Conservation (phyloP, 805 yeast species). For the Metschnikowia noctiluminum region DNA sequence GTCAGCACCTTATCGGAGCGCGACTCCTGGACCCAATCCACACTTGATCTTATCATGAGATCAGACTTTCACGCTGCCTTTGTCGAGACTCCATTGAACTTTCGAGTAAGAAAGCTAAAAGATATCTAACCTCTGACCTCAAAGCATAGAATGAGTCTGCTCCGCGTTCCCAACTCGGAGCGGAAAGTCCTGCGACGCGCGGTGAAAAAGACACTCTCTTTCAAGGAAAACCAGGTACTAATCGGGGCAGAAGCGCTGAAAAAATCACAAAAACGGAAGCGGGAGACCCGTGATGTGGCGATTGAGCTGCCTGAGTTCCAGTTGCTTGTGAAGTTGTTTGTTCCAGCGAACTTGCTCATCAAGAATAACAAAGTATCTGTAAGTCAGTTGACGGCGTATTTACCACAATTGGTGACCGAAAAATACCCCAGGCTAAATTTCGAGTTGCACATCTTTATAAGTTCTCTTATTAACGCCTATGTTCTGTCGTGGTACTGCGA, state of each 20-base stretch:
- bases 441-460: constrained; percentile 36
- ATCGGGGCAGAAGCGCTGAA: constrained; percentile 10
- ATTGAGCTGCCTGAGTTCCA: constrained; percentile 47
- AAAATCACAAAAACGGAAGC: neutral
- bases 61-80: too few relatives aligned
- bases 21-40: too few relatives aligned
- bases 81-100: too few relatives aligned
- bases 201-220: constrained; percentile 6
- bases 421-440: constrained; percentile 25
- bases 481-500: constrained; percentile 19
- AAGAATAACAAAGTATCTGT: constrained; percentile 27
- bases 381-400: constrained; percentile 24
- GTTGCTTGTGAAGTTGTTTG: constrained; percentile 31
- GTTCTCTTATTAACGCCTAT: constrained; percentile 22
- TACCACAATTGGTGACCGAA: constrained; percentile 27
- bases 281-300: constrained; percentile 30
- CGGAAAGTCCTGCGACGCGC: constrained; percentile 3
- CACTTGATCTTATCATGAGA: too few relatives aligned
- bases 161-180: neutral
- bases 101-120: too few relatives aligned
- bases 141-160: neutral
- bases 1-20: too few relatives aligned
- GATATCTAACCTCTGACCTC: too few relatives aligned
- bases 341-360: constrained; percentile 32
- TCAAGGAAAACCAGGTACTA: constrained; percentile 14